Evolutionary conservation across 2,329 filamentous ascomycete genomes (phyloP).

Genomic region (Fusarium sp.): DNA sequence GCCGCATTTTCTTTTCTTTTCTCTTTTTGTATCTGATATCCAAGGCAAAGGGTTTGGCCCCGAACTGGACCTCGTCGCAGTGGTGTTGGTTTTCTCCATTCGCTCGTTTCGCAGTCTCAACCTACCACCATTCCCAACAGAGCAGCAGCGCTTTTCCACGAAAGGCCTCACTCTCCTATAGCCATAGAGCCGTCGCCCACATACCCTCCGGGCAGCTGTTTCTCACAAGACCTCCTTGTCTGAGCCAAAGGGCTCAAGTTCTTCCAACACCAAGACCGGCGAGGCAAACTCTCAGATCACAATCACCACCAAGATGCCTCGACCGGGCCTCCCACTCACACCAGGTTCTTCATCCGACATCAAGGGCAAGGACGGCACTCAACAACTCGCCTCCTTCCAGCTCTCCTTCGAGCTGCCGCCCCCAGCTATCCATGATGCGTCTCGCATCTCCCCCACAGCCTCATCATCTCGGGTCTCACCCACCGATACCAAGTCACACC

Average conservation of each 20-base stretch:
- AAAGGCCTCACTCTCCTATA: background rate
- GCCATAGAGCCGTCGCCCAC: background rate
- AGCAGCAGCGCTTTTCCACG: background rate
- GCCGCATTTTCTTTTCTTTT: background rate
- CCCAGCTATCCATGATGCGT: constrained; percentile 72
- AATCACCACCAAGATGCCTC: constrained; percentile 47
- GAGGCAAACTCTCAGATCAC: background rate
- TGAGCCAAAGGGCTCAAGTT: background rate
- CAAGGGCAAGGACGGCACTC: constrained; percentile 75
- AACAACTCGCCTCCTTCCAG: constrained; percentile 71
- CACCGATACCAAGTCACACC: constrained; percentile 49
- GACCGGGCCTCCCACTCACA: constrained; percentile 70
- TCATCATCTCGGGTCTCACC: constrained; percentile 41
- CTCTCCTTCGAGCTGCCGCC: constrained; percentile 81
- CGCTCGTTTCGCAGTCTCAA: background rate
- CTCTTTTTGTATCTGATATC: background rate
- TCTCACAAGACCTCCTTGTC: background rate
- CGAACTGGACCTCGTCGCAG: background rate
- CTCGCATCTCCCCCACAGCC: constrained; percentile 57
- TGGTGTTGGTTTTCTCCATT: background rate
- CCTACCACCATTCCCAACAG: background rate
- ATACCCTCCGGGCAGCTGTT: background rate
- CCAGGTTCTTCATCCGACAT: constrained; percentile 86
- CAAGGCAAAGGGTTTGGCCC: background rate
- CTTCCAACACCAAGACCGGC: background rate